Evolutionary conservation across 805 yeast species (phyloP).

Genomic region (Cyberlindnera lachancei): DNA sequence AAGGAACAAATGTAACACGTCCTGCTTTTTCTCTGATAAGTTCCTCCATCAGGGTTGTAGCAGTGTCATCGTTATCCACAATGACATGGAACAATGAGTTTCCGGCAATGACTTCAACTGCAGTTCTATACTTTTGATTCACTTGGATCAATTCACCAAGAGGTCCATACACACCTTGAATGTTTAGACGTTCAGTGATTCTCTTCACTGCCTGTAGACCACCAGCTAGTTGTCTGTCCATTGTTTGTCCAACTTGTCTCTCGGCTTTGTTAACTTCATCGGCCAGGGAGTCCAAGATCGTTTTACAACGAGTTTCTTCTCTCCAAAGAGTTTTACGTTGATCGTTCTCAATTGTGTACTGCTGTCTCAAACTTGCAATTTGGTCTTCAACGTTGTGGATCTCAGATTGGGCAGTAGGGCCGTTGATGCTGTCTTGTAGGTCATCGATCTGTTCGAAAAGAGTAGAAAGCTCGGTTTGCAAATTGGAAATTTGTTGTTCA

Average conservation of each 20-base stretch:
- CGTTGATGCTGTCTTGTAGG: slow-evolving; percentile 31
- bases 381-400: slow-evolving; percentile 7
- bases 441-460: slow-evolving; percentile 26
- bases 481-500: slow-evolving; percentile 7
- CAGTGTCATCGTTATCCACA: slow-evolving; percentile 83
- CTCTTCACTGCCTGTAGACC: slow-evolving; percentile 66
- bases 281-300: slow-evolving; percentile 46
- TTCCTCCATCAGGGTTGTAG: slow-evolving; percentile 71
- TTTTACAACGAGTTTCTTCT: slow-evolving; percentile 57
- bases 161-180: slow-evolving; percentile 72
- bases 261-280: slow-evolving; percentile 52
- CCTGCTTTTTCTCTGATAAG: slow-evolving; percentile 65
- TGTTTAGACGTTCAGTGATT: slow-evolving; percentile 51
- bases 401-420: slow-evolving; percentile 26
- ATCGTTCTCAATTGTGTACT: slow-evolving; percentile 45
- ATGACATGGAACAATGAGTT: slow-evolving; percentile 79
- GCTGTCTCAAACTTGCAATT: slow-evolving; percentile 30
- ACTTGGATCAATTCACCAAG: slow-evolving; percentile 78
- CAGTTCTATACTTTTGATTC: slow-evolving; percentile 73
- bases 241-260: slow-evolving; percentile 57
- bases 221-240: slow-evolving; percentile 60
- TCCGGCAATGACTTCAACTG: slow-evolving; percentile 88
- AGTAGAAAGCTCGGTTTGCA: slow-evolving; percentile 14
- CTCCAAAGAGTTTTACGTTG: slow-evolving; percentile 73
- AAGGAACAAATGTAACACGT: slow-evolving; percentile 85